phyloP scores from a whole-genome alignment of 805 yeast species.

The Teunomyces barrocoloradensis region DNA sequence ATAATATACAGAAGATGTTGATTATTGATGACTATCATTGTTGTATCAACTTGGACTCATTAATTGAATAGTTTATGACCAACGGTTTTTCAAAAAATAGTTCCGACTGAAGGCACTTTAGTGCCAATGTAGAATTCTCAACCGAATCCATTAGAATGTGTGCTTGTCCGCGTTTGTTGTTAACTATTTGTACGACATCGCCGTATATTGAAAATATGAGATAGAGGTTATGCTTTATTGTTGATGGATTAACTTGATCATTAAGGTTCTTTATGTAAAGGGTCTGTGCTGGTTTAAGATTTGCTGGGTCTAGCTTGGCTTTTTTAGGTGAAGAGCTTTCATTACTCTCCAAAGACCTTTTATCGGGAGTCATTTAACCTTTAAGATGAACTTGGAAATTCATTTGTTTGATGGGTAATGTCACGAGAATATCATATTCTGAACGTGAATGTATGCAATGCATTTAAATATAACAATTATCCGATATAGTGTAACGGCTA shows the following conservation, averaged over 20 bases:
- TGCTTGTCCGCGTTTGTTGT: conserved; percentile 62
- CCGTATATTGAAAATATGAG: conserved; percentile 62
- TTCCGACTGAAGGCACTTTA: conserved; percentile 45
- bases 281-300: conserved; percentile 39
- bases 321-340: conserved; percentile 6
- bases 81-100: conserved; percentile 53
- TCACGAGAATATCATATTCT: background rate
- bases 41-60: conserved; percentile 21
- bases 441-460: background rate
- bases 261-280: conserved; percentile 59
- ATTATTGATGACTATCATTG: background rate
- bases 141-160: conserved; percentile 52
- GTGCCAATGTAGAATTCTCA: conserved; percentile 52
- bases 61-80: conserved; percentile 37
- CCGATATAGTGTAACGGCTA: conserved; percentile 81
- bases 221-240: conserved; percentile 53
- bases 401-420: background rate
- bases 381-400: background rate
- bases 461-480: conserved; percentile 11
- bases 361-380: background rate
- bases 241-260: conserved; percentile 47
- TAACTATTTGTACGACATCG: conserved; percentile 55
- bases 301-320: conserved; percentile 9
- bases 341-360: conserved; percentile 3
- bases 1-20: conserved; percentile 1